phyloP scores from a whole-genome alignment of 345 rosid genomes.

The Syzygium grande region DNA sequence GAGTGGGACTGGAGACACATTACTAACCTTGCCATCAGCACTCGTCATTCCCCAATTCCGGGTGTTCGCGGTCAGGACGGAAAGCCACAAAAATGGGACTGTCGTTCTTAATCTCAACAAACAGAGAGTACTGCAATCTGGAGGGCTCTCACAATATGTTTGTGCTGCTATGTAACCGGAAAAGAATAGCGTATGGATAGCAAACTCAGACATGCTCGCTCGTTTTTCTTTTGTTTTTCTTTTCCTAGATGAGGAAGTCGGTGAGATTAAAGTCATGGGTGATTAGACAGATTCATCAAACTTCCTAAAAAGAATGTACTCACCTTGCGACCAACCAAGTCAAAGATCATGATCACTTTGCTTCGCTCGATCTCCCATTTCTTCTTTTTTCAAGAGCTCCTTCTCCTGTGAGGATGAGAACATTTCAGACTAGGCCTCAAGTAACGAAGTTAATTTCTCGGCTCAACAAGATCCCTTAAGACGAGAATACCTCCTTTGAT shows the following conservation, averaged over 20 bases:
- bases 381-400: conserved; percentile 74
- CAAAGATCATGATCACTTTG: conserved; percentile 80
- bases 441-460: not conserved
- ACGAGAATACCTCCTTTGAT: conserved; percentile 59
- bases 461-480: not conserved
- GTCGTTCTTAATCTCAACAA: no score
- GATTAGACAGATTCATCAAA: no score
- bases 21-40: not conserved
- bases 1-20: not conserved
- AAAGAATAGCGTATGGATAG: no score
- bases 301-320: not conserved
- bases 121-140: not conserved
- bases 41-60: not conserved
- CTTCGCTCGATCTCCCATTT: conserved; percentile 44
- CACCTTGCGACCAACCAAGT: conserved; percentile 90
- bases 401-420: conserved; percentile 43
- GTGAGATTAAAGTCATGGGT: no score
- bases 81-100: not conserved
- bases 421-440: not conserved
- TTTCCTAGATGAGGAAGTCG: no score
- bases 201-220: no score
- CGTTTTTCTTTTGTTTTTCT: no score
- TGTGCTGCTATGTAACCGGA: no score
- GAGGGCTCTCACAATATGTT: no score
- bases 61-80: not conserved